Conservation (phyloP, 352 stramenopile species). For the Phytophthora pisi region DNA sequence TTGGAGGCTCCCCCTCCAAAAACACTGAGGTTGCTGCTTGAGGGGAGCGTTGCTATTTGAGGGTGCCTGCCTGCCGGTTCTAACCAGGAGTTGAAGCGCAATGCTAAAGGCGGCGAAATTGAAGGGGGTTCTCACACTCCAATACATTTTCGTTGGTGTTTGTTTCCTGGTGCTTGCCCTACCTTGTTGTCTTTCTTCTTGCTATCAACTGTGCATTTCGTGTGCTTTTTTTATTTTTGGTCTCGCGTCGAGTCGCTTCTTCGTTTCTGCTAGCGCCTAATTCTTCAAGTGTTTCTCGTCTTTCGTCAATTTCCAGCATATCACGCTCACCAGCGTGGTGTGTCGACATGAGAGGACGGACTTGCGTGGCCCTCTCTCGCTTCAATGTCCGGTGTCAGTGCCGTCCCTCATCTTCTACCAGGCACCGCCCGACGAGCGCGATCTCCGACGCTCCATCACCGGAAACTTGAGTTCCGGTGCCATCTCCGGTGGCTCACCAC, state of each 20-base stretch:
- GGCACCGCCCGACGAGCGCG: conserved; percentile 67
- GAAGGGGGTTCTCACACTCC: conserved; percentile 21
- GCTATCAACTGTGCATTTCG: conserved; percentile 38
- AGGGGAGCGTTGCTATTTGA: neutral
- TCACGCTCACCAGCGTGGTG: conserved; percentile 30
- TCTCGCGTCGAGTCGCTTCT: conserved; percentile 23
- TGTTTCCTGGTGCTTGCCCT: conserved; percentile 11
- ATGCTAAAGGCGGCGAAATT: too few relatives aligned
- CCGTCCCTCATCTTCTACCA: conserved; percentile 34
- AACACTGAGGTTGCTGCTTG: conserved; percentile 18
- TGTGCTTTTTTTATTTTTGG: conserved; percentile 28
- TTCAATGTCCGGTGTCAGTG: conserved; percentile 27
- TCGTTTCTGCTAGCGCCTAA: conserved; percentile 34
- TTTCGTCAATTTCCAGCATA: conserved; percentile 33
- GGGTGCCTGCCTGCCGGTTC: too few relatives aligned
- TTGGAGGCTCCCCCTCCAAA: conserved; percentile 18
- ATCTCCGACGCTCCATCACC: conserved; percentile 75
- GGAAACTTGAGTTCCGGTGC: conserved; percentile 61
- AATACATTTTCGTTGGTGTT: conserved; percentile 28
- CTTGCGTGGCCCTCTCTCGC: conserved; percentile 2
- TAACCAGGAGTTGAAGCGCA: too few relatives aligned
- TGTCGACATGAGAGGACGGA: conserved; percentile 29
- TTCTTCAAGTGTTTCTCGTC: conserved; percentile 33
- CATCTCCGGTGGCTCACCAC: conserved; percentile 57
- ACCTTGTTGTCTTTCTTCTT: neutral